Evolutionary conservation across 768 basidiomycete species (phyloP), one percentile per base, ranked within the genome.

Genomic region (Daedalea quercina): DNA sequence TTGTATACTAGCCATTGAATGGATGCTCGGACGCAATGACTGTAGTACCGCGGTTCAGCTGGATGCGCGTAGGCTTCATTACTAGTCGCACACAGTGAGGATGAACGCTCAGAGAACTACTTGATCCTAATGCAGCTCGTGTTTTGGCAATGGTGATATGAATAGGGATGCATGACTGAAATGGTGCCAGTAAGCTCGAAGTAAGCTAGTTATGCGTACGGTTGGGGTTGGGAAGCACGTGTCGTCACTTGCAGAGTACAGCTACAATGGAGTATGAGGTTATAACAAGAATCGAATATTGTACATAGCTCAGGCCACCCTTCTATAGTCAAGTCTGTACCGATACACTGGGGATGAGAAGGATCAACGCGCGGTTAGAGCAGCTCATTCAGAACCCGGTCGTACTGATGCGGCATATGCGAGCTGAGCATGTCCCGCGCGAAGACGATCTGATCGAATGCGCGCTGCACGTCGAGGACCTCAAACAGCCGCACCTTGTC

Each of bases 331-430:
- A 31, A 11, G n/a, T n/a, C n/a, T 17, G 8, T 19, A 40, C 15
- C 37, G 19, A 40, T 19, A 40, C 37, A 40, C 37, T 15, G 19
- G 15, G 6, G 4, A 40, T 6, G 37, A 17, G 17, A 35, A 8
- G 34, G 17, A 35, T 35, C 42, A 44, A 11, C 25, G 7, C n/a
- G 24, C 11, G 19, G 31, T 62, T 43, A 64, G 3, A 63, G 54
- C 9, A 89, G 67, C 62, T 89, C 85, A 56, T 88, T 84, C 44
- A 91, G 64, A 28, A 82, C 82, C 53, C 76, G 75, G 62, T 91
- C 90, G 59, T 92, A 92, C 58, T 85, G 83, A 62, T 92, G 83
- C 20, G 90, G 87, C 69, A 90, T 69, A 64, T 90, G 88, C 9
- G 87, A 80, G 61, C 81, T 84, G 55, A 93, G 71, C 90, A 93